Evolutionary conservation across 352 stramenopile species (phyloP).

Genomic region (Aphanomyces invadans): DNA sequence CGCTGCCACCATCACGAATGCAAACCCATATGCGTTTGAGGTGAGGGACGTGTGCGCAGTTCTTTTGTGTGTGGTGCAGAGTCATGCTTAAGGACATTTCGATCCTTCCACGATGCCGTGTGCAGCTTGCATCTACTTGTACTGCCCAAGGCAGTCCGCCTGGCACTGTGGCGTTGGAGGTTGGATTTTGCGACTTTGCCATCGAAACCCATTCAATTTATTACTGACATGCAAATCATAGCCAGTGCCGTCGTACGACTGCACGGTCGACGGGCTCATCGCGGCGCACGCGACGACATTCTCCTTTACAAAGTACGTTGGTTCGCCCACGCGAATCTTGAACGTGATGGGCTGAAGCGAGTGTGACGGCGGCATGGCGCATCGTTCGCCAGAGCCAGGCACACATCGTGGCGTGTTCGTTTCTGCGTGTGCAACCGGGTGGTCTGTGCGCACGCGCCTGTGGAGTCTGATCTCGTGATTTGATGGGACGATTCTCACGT

Average conservation of each 20-base stretch:
- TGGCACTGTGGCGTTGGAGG: too few relatives aligned
- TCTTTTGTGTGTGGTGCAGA: background rate
- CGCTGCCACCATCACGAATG: constrained; percentile 35
- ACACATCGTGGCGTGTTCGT: too few relatives aligned
- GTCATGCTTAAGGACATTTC: too few relatives aligned
- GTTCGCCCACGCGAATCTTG: too few relatives aligned
- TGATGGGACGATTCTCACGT: background rate
- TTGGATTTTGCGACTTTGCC: too few relatives aligned
- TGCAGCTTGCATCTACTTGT: too few relatives aligned
- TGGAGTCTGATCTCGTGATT: background rate
- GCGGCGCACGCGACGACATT: constrained; percentile 72
- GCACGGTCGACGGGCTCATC: constrained; percentile 61
- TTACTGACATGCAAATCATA: constrained; percentile 24
- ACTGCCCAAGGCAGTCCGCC: too few relatives aligned
- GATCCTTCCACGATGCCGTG: background rate
- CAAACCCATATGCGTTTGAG: constrained; percentile 72
- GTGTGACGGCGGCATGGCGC: too few relatives aligned
- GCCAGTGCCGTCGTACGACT: constrained; percentile 82
- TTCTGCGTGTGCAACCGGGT: too few relatives aligned
- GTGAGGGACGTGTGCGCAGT: constrained; percentile 38
- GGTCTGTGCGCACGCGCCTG: background rate
- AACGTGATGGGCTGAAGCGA: too few relatives aligned
- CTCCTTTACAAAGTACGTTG: constrained; percentile 74
- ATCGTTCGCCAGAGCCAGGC: too few relatives aligned
- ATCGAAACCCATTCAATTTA: constrained; percentile 1